Conservation (phyloP, 73 alveolate genomes). For the Paramecium tetraurelia region DNA sequence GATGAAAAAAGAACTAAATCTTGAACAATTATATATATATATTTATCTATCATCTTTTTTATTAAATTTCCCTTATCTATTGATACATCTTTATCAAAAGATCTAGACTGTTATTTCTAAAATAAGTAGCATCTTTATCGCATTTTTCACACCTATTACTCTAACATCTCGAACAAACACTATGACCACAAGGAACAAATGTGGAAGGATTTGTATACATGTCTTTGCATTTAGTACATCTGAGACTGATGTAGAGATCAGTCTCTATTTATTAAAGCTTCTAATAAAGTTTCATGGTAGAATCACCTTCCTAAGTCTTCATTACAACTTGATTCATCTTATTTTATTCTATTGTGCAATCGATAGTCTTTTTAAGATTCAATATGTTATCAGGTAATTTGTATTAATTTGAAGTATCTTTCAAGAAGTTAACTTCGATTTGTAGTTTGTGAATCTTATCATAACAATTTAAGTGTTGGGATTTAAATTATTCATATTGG, state of each 20-base stretch:
- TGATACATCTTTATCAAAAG: background rate
- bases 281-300: background rate
- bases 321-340: background rate
- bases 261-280: background rate
- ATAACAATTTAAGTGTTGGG: background rate
- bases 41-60: background rate
- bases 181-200: conserved; percentile 12
- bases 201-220: background rate
- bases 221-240: background rate
- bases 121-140: background rate
- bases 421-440: background rate
- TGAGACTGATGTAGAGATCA: background rate
- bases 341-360: background rate
- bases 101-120: background rate
- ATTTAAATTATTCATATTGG: background rate
- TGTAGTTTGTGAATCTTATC: background rate
- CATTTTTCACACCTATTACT: background rate
- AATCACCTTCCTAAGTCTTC: background rate
- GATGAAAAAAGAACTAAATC: conserved; percentile 39
- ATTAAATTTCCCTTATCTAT: background rate
- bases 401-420: background rate
- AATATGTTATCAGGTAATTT: background rate
- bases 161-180: background rate
- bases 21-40: background rate
- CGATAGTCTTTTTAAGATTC: background rate